A percentile compares a stretch with the other conserved stretches of the same genome.
Evolutionary conservation across 805 yeast genomes (phyloP).

Genomic region (Maudiozyma serrabonitensis): DNA sequence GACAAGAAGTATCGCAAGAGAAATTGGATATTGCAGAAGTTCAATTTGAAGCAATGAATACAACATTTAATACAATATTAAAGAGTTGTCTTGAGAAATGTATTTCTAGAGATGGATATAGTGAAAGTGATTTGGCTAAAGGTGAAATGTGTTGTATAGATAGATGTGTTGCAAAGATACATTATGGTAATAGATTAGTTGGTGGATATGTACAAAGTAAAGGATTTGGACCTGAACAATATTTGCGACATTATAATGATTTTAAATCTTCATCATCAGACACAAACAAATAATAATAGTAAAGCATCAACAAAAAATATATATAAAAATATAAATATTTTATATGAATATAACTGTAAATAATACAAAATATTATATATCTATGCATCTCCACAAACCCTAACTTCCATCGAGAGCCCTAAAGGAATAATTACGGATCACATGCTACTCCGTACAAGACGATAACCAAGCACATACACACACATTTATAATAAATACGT

Average conservation of each 20-base stretch:
- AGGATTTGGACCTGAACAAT: slow-evolving; percentile 38
- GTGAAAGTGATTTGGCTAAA: slow-evolving; percentile 73
- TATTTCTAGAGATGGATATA: slow-evolving; percentile 64
- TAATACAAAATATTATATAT: no score
- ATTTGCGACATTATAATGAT: slow-evolving; percentile 29
- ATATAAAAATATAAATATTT: no score
- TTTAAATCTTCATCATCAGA: not conserved
- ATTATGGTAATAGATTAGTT: slow-evolving; percentile 55
- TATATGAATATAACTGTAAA: no score
- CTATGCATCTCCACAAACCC: no score
- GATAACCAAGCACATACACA: no score
- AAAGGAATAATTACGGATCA: no score
- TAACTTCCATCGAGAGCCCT: no score
- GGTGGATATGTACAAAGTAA: slow-evolving; percentile 43
- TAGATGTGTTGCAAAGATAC: slow-evolving; percentile 78
- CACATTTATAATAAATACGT: no score
- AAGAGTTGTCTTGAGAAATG: slow-evolving; percentile 65
- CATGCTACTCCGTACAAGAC: no score
- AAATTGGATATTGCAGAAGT: slow-evolving; percentile 54
- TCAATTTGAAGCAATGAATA: slow-evolving; percentile 56
- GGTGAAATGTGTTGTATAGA: slow-evolving; percentile 80
- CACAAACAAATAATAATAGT: no score
- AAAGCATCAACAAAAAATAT: no score
- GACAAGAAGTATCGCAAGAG: slow-evolving; percentile 48
- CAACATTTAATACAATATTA: slow-evolving; percentile 47